phyloP scores from a whole-genome alignment of 495 filamentous ascomycete species.

The Aspergillus indologenus region DNA sequence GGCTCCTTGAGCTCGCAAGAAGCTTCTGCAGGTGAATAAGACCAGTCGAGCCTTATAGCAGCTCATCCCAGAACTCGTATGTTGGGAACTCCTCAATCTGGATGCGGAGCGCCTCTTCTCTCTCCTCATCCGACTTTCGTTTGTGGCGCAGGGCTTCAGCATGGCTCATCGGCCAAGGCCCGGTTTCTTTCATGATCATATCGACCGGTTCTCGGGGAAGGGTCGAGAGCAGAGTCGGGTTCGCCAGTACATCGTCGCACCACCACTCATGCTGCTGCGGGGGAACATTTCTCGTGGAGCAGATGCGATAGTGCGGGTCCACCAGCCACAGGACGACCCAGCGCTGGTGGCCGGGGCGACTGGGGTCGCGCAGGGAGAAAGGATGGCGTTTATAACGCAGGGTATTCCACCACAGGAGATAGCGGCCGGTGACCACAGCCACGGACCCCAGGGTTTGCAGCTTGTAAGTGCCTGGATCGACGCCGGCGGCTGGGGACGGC shows the following conservation, averaged over 20 bases:
- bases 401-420: constrained; percentile 12
- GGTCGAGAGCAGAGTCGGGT: not conserved
- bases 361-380: constrained; percentile 12
- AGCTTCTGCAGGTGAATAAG: no score
- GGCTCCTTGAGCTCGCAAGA: no score
- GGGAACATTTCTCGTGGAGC: constrained; percentile 16
- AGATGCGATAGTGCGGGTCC: constrained; percentile 15
- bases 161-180: not conserved
- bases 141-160: not conserved
- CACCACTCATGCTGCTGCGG: constrained; percentile 13
- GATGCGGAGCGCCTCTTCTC: not conserved
- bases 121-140: not conserved
- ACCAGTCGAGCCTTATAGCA: no score
- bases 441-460: constrained; percentile 15
- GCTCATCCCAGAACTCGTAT: not conserved
- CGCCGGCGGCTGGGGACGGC: not conserved
- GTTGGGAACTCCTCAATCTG: not conserved
- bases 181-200: not conserved
- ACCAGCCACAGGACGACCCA: constrained; percentile 15
- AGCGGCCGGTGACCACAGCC: constrained; percentile 7
- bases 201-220: not conserved
- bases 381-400: constrained; percentile 11
- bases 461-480: constrained; percentile 1
- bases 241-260: not conserved
- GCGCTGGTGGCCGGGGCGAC: constrained; percentile 10